Percentiles rank a stretch among this genome's conserved stretches.
phyloP scores from a whole-genome alignment of 2,329 filamentous ascomycete species.

The Coniochaeta sp. region DNA sequence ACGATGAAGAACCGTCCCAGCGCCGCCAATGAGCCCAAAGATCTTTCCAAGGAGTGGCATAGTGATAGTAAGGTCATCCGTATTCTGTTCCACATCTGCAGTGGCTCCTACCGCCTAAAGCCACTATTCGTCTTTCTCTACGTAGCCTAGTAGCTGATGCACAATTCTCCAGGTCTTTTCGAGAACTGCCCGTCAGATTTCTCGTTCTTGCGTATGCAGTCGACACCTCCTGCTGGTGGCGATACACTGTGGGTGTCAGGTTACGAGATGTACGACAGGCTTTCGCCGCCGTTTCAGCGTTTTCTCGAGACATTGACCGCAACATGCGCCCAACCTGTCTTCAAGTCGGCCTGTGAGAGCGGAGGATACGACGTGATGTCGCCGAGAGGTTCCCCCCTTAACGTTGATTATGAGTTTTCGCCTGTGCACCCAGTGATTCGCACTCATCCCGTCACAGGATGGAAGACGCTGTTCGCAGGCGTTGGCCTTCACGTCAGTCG shows the following conservation, averaged over 20 bases:
- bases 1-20: conserved; percentile 23
- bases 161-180: conserved; percentile 15
- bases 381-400: conserved; percentile 40
- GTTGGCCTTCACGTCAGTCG: conserved; percentile 23
- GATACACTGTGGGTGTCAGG: conserved; percentile 34
- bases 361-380: conserved; percentile 31
- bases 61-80: conserved; percentile 23
- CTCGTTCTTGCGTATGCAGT: conserved; percentile 22
- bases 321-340: conserved; percentile 29
- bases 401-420: conserved; percentile 38
- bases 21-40: conserved; percentile 18
- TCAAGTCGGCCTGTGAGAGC: conserved; percentile 25
- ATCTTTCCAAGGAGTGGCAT: conserved; percentile 25
- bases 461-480: conserved; percentile 39
- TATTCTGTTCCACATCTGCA: neutral
- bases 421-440: conserved; percentile 49
- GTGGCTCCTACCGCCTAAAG: neutral
- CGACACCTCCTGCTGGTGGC: conserved; percentile 22
- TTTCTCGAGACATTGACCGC: conserved; percentile 40
- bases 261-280: conserved; percentile 40
- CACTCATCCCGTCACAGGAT: conserved; percentile 56
- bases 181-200: conserved; percentile 23
- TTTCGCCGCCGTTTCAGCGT: conserved; percentile 36
- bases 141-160: neutral
- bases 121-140: neutral